phyloP scores from a whole-genome alignment of 1,284 basidiomycete species.

The Austroboletus novae-zelandiae region DNA sequence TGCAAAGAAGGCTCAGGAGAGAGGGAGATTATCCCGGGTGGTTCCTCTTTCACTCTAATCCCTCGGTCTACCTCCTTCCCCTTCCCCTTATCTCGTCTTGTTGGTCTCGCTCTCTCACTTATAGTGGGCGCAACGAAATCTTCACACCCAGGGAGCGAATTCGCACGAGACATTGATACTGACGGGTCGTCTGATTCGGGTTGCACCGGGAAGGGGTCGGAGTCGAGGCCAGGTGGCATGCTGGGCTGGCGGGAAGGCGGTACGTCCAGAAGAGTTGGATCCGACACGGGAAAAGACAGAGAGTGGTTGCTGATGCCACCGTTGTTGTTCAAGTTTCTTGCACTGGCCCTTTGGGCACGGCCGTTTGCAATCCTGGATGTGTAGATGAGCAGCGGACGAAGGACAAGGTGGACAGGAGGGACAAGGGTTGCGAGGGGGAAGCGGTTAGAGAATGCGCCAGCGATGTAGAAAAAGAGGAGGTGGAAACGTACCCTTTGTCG shows the following conservation, averaged over 20 bases:
- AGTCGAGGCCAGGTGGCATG: conserved; percentile 36
- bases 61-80: conserved; percentile 60
- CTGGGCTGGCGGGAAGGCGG: conserved; percentile 37
- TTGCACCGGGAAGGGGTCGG: conserved; percentile 42
- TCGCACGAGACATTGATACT: conserved; percentile 52
- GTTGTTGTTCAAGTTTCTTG: conserved; percentile 60
- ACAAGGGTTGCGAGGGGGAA: conserved; percentile 22
- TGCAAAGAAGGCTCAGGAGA: conserved; percentile 46
- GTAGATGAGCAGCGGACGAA: conserved; percentile 8
- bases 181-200: conserved; percentile 52
- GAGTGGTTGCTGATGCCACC: conserved; percentile 20
- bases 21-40: conserved; percentile 44
- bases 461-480: conserved; percentile 19
- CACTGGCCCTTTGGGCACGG: conserved; percentile 72
- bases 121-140: conserved; percentile 36
- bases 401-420: conserved; percentile 18
- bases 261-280: conserved; percentile 36
- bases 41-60: conserved; percentile 69
- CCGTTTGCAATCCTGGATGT: conserved; percentile 50
- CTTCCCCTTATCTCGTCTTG: conserved; percentile 55
- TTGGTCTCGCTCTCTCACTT: conserved; percentile 35
- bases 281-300: conserved; percentile 36
- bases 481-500: conserved; percentile 64
- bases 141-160: conserved; percentile 51
- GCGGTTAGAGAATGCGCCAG: conserved; percentile 17